Evolutionary conservation across 805 yeast species (phyloP), one percentile per base, ranked within the genome.

Genomic region (Kodamaea fukazawae): DNA sequence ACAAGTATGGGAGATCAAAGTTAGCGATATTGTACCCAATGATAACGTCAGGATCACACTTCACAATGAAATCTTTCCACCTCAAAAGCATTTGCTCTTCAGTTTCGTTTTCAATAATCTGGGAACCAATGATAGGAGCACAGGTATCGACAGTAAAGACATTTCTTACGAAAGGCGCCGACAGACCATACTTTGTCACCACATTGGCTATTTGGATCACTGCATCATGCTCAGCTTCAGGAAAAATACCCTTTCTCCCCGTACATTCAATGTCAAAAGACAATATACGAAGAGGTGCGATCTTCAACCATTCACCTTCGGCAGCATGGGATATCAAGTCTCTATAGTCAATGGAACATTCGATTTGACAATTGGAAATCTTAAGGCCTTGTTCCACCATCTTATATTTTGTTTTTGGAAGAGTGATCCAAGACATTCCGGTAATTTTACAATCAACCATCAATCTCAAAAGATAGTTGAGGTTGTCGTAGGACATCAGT

Each of bases 181-280:
- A 48, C 27, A 83, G 89, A 34, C 99, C 97, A 37, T 83, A 81
- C 37, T 78, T 70, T 53, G 87, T 83, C 2, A 91, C 95, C 20
- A 93, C 96, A 55, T 88, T 91, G 4, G 99, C 99, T 47, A 93
- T 95, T 63, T 95, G 99, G 56, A 93, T 93, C 7, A 93, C 96
- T 0, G 96, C 85, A 66, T 93, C 99, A 34, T 79, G 75, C 45
- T 85, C 85, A 1, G 99, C 83, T 56, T 93, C 99, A 1, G 99
- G 99, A 60, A 93, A 93, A 9, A 93, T 76, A 39, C 99, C 99
- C 48, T 87, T 85, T 63, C 99, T 79, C 32, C 99, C 99, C 3
- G 99, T 93, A 75, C 99, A 93, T 63, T 93, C 99, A 45, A 93
- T 93, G 72, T 93, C 99, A 60, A 93, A 91, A 8, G 97, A 89